phyloP scores from a whole-genome alignment of 2,329 filamentous ascomycete species.

The Cladorrhinum sp. region DNA sequence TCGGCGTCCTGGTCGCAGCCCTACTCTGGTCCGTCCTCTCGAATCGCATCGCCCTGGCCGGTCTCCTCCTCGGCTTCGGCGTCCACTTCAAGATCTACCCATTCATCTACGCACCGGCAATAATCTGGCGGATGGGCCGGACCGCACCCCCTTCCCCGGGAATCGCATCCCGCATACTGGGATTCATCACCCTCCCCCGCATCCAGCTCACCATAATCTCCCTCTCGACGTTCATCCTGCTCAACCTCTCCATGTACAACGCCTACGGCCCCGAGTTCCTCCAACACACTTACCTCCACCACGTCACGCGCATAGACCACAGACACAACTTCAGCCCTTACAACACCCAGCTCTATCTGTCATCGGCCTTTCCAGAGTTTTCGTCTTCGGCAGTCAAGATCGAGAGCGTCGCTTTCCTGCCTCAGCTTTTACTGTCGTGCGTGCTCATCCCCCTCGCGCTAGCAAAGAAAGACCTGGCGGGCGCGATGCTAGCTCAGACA shows the following conservation, averaged over 20 bases:
- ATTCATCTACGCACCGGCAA: constrained; percentile 84
- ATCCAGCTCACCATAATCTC: constrained; percentile 61
- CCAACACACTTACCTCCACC: constrained; percentile 87
- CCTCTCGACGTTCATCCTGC: constrained; percentile 65
- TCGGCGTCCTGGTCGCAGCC: constrained; percentile 80
- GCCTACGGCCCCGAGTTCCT: constrained; percentile 76
- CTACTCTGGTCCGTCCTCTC: constrained; percentile 78
- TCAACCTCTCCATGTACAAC: constrained; percentile 78
- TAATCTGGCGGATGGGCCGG: constrained; percentile 74
- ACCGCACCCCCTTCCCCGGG: constrained; percentile 21
- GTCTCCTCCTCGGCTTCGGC: constrained; percentile 71
- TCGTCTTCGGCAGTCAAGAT: constrained; percentile 41
- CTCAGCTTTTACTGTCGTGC: constrained; percentile 78
- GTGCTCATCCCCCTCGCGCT: constrained; percentile 66
- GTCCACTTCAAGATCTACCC: constrained; percentile 99
- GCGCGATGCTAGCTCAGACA: constrained; percentile 88
- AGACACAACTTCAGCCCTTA: constrained; percentile 98
- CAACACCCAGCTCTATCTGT: constrained; percentile 85
- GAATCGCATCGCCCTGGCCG: constrained; percentile 62
- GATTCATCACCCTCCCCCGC: constrained; percentile 53
- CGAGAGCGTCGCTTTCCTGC: constrained; percentile 83
- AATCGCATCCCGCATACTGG: constrained; percentile 24
- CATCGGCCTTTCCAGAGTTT: constrained; percentile 57
- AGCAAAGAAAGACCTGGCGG: constrained; percentile 76
- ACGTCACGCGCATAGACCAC: constrained; percentile 89